phyloP scores from a whole-genome alignment of 2,329 filamentous ascomycete genomes.

The Rhinocladiella similis region DNA sequence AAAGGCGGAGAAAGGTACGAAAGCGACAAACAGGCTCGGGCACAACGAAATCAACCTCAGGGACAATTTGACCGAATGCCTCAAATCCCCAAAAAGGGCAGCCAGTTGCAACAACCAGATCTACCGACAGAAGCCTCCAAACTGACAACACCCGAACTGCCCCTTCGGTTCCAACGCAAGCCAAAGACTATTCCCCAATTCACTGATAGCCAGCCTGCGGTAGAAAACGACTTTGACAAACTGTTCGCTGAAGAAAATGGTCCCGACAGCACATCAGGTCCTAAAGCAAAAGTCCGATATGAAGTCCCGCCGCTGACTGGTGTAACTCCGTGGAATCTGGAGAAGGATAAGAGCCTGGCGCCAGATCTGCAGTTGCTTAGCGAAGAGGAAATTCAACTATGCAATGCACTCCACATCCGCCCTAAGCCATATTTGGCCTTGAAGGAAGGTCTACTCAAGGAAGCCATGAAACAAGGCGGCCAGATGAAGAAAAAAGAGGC shows the following conservation, averaged over 20 bases:
- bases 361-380: slow-evolving; percentile 81
- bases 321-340: slow-evolving; percentile 59
- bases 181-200: slow-evolving; percentile 37
- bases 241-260: slow-evolving; percentile 56
- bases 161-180: slow-evolving; percentile 57
- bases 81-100: slow-evolving; percentile 56
- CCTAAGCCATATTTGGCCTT: slow-evolving; percentile 95
- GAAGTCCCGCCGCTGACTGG: slow-evolving; percentile 51
- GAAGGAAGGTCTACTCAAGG: slow-evolving; percentile 88
- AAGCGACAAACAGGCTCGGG: slow-evolving; percentile 75
- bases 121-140: slow-evolving; percentile 73
- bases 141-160: slow-evolving; percentile 76
- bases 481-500: slow-evolving; percentile 91
- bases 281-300: slow-evolving; percentile 51
- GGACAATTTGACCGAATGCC: slow-evolving; percentile 85
- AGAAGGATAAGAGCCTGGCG: slow-evolving; percentile 68
- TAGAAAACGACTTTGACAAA: slow-evolving; percentile 55
- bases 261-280: slow-evolving; percentile 36
- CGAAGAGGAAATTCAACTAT: slow-evolving; percentile 80
- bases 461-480: slow-evolving; percentile 86
- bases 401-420: slow-evolving; percentile 77
- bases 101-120: slow-evolving; percentile 69
- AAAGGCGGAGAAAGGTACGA: slow-evolving; percentile 90
- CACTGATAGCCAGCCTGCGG: slow-evolving; percentile 35
- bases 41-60: slow-evolving; percentile 66